Evolutionary conservation across 768 basidiomycete genomes (phyloP).

Genomic region (Suillus lakei): DNA sequence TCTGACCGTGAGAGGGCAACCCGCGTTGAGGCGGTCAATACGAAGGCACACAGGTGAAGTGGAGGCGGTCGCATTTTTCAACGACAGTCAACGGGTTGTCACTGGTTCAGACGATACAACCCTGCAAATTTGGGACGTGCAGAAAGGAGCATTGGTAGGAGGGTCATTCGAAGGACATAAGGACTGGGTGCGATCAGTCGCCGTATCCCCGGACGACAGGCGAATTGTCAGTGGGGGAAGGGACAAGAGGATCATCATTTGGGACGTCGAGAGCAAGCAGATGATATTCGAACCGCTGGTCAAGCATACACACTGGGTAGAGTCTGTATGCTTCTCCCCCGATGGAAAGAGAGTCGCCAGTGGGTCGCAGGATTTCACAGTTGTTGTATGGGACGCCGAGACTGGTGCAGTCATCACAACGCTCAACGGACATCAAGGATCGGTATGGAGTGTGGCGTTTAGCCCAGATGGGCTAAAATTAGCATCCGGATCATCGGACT

Average conservation of each 20-base stretch:
- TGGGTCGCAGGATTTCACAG: constrained; percentile 14
- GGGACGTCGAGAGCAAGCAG: constrained; percentile 29
- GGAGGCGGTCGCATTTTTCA: constrained; percentile 33
- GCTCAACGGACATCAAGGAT: constrained; percentile 16
- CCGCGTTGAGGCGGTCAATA: too few species aligned
- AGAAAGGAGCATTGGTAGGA: neutral
- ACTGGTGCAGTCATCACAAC: neutral
- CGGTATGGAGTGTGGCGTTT: constrained; percentile 24
- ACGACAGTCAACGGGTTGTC: constrained; percentile 28
- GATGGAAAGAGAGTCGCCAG: constrained; percentile 15
- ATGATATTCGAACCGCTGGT: constrained; percentile 8
- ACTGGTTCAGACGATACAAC: constrained; percentile 32
- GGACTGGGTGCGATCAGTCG: neutral
- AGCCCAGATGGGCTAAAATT: constrained; percentile 25
- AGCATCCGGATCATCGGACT: constrained; percentile 23
- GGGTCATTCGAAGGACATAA: constrained; percentile 9
- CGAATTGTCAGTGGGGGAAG: constrained; percentile 31
- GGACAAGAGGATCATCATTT: constrained; percentile 35
- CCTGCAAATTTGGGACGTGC: constrained; percentile 17
- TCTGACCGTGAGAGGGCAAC: neutral
- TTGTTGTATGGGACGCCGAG: constrained; percentile 6
- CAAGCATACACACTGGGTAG: constrained; percentile 9
- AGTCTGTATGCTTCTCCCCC: constrained; percentile 17
- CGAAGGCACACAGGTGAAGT: constrained; percentile 31
- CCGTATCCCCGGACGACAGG: constrained; percentile 6